Percentiles rank a stretch among this genome's conserved stretches.
Conservation (phyloP, 257 asterid genomes). For the Cordia subcordata region DNA sequence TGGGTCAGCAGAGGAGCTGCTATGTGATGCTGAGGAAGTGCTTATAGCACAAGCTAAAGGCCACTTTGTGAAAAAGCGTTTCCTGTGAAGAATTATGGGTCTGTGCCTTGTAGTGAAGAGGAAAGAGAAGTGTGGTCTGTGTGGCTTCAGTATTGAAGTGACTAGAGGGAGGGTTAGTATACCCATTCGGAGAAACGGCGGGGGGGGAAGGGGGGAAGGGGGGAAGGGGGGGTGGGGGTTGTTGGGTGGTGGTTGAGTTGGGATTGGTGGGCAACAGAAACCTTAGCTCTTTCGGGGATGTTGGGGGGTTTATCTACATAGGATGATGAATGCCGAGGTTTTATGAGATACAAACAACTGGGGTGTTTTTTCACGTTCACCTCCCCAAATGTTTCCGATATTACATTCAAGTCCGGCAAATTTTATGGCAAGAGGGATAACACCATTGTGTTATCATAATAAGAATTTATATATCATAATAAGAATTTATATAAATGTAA, state of each 20-base stretch:
- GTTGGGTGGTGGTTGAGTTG: neutral
- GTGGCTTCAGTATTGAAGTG: constrained; percentile 54
- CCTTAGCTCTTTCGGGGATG: constrained; percentile 7
- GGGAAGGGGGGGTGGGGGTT: no score
- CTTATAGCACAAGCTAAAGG: constrained; percentile 24
- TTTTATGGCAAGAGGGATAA: no score
- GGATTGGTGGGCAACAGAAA: no score
- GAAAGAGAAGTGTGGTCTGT: constrained; percentile 30
- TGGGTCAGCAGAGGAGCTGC: constrained; percentile 1
- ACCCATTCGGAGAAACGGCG: no score
- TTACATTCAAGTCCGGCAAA: no score
- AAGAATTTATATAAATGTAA: no score
- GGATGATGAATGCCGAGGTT: neutral
- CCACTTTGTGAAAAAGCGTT: constrained; percentile 31
- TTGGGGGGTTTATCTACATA: neutral
- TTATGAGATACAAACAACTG: no score
- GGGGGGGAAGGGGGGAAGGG: no score
- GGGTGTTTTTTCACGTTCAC: no score
- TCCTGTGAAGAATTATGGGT: constrained; percentile 22
- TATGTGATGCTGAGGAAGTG: constrained; percentile 29
- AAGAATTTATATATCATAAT: no score
- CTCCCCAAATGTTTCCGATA: no score
- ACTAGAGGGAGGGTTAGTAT: constrained; percentile 59
- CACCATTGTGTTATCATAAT: no score
- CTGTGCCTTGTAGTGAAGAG: constrained; percentile 24